These are phyloP conservation scores for Colletotrichum navitas DNA, from an alignment of 2,329 filamentous ascomycete genomes.

Conservation along the genomic window DNA sequence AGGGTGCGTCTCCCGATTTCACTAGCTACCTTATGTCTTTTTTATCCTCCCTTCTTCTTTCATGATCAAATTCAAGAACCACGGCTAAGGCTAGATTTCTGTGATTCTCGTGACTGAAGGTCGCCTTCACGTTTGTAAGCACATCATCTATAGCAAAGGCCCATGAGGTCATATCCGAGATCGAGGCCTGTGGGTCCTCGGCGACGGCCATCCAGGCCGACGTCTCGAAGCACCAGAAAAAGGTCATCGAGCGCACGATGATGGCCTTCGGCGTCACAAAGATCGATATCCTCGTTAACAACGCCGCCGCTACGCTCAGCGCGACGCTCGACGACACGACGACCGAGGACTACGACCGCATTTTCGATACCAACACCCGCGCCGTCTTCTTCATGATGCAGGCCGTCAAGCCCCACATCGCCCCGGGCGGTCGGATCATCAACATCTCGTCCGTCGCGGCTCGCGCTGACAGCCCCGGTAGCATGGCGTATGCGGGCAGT, in stretches of 20 bases:
- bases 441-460: constrained; percentile 45
- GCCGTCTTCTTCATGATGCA: constrained; percentile 44
- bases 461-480: constrained; percentile 37
- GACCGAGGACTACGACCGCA: constrained; percentile 42
- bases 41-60: background rate
- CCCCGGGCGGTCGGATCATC: constrained; percentile 43
- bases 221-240: constrained; percentile 43
- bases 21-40: background rate
- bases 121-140: constrained; percentile 43
- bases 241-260: constrained; percentile 42
- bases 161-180: constrained; percentile 43
- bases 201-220: constrained; percentile 44
- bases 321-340: constrained; percentile 41
- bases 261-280: constrained; percentile 43
- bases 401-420: constrained; percentile 41
- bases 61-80: background rate
- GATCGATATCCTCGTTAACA: constrained; percentile 44
- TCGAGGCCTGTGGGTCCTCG: constrained; percentile 44
- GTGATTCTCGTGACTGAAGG: constrained; percentile 32
- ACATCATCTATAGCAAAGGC: constrained; percentile 43
- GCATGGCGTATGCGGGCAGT: constrained; percentile 43
- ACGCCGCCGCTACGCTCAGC: constrained; percentile 42
- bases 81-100: constrained; percentile 28
- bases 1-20: constrained; percentile 53
- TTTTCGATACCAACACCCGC: constrained; percentile 42